A percentile compares a stretch with the other conserved stretches of the same genome.
phyloP scores from a whole-genome alignment of 495 filamentous ascomycete species.

The Penicillium alfredii region DNA sequence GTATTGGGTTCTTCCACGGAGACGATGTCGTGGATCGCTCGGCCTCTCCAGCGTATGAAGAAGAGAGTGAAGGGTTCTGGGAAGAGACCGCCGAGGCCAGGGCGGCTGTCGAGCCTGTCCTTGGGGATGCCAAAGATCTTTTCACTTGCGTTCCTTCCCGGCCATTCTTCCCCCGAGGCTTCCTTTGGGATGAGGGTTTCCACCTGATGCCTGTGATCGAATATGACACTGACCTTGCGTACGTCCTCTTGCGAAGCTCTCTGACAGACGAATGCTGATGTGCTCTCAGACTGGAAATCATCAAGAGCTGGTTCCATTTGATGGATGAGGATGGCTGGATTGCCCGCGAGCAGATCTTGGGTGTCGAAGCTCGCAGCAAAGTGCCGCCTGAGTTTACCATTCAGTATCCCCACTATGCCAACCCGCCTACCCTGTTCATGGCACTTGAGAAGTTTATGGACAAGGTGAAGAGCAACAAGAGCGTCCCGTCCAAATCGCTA shows the following conservation, averaged over 20 bases:
- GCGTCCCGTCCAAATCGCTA: conserved; percentile 17
- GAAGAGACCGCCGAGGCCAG: conserved; percentile 79
- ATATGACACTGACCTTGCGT: conserved; percentile 86
- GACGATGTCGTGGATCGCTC: conserved; percentile 83
- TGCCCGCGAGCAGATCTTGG: conserved; percentile 91
- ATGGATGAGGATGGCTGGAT: conserved; percentile 99
- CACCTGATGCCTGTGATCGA: conserved; percentile 88
- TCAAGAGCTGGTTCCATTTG: conserved; percentile 91
- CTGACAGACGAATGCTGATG: conserved; percentile 8
- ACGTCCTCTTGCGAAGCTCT: conserved; percentile 15
- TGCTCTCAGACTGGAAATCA: conserved; percentile 62
- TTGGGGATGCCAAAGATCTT: conserved; percentile 82
- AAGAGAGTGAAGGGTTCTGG: conserved; percentile 97
- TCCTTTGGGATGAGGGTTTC: conserved; percentile 98
- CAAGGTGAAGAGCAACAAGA: conserved; percentile 51
- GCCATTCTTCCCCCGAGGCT: conserved; percentile 93
- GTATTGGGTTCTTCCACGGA: conserved; percentile 93
- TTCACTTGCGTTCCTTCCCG: conserved; percentile 91
- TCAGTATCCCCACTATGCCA: conserved; percentile 97
- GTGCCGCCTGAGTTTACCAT: conserved; percentile 92
- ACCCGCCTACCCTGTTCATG: conserved; percentile 94
- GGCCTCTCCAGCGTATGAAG: conserved; percentile 83
- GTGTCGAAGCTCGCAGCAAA: conserved; percentile 90
- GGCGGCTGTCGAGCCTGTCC: conserved; percentile 50
- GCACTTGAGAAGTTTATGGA: conserved; percentile 77